Evolutionary conservation across 192 early-diverging fungal species (phyloP), one percentile per base, ranked within the genome.

Genomic region (Piromyces finnis): DNA sequence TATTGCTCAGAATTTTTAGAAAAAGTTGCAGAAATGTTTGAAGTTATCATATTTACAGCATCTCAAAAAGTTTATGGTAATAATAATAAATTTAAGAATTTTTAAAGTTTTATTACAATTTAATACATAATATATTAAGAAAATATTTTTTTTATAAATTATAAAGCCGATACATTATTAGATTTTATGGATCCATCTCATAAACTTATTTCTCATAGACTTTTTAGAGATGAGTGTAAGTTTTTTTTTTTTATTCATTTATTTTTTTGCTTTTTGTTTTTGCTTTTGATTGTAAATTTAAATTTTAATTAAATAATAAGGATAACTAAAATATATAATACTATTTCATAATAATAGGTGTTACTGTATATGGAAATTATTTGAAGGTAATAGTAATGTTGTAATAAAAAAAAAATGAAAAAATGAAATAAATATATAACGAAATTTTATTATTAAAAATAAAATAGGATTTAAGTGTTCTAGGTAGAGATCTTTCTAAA

Each of bases 21-120:
- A 30, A 82, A 82, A 78, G 88, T 85, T 30, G 87, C 91, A 39
- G 78, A 85, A 80, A 81, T 87, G 59, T 93, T 91, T 77, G 92
- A 93, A 81, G 90, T 93, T 2, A 91, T 93, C 9, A 85, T 93
- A 5, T 93, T 93, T 77, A 93, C 92, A 7, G 92, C 92, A 6
- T 92, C 91, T 78, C 92, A 92, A 85, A 88, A 92, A 78, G 87
- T 88, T n/a, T 93, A 93, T 77, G 92, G 92, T 5, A 90, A 92
- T 3, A 35, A 12, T 3, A 37, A 37, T 37, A 15, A 37, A 37
- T 32, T 32, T n/a, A n/a, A n/a, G n/a, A n/a, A n/a, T n/a, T n/a
- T n/a, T n/a, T n/a, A n/a, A n/a, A n/a, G n/a, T n/a, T n/a, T n/a
- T n/a, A n/a, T n/a, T n/a, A n/a, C n/a, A n/a, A n/a, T n/a, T n/a